Base-by-base conservation (phyloP, 2,329 filamentous ascomycete species). In the Aureobasidium sp. region DNA sequence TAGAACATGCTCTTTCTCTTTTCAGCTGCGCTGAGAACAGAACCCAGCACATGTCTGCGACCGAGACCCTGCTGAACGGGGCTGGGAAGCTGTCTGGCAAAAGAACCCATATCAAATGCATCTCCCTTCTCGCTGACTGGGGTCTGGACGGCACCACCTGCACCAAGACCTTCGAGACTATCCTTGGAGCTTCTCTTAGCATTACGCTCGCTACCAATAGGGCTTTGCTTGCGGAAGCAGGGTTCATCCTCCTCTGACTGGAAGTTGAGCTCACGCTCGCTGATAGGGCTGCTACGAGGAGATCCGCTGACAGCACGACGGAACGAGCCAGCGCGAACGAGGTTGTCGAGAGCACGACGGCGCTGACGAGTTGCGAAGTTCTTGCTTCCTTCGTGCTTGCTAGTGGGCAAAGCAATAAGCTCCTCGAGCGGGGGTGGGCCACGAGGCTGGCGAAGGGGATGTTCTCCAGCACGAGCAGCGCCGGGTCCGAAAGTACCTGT, bases 361-460 rank as follows among this genome's bases (percentile, higher is more conserved):
- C 94, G 91, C 70, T 95, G 92, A 65, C 94, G 91, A 62, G 91
- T 87, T 12, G 89, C 89, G 77, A 99, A 99, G 79, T 99, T 99
- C 84, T 97, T 81, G 85, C 93, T 97, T 27, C 93, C 94, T 74
- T 97, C 93, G 66, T 93, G 85, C 78, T 91, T 96, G 67, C 90
- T 87, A 9, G 93, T 97, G 1, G 94, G 94, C 77, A 92, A 94
- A 23, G 87, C 83, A 70, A 88, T 85, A 64, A 99, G 85, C 77
- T 99, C 94, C 68, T 99, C 94, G 56, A 97, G 82, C 15, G 90
- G 86, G 15, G 94, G 94, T 27, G 94, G 94, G 5, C 92, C 92
- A 66, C 91, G 90, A 58, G 94, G 94, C 76, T 99, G 94, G 63
- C 94, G 91, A 58, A 90, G 79, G 9, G 94, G 94, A 73, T 99